Conservation (phyloP, 441 rosid species). For the Corymbia calophylla region DNA sequence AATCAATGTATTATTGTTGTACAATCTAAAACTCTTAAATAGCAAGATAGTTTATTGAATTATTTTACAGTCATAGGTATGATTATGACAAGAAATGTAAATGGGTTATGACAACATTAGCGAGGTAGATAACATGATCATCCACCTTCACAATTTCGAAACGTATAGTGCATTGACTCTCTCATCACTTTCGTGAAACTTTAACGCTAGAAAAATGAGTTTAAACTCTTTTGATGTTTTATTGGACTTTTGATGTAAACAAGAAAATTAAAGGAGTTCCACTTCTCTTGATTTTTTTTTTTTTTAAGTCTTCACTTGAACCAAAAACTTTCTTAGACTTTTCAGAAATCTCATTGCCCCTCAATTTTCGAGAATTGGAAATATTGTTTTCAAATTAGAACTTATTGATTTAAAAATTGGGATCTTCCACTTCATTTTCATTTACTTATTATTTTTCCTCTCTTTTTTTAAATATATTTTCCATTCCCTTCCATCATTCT, state of each 20-base stretch:
- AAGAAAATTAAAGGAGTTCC: background rate
- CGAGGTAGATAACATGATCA: background rate
- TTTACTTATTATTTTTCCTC: background rate
- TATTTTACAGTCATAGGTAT: background rate
- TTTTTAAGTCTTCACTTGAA: background rate
- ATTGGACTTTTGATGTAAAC: background rate
- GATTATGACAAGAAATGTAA: background rate
- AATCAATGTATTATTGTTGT: background rate
- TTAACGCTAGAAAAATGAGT: background rate
- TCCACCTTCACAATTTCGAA: background rate
- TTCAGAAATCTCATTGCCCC: background rate
- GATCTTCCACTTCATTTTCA: background rate
- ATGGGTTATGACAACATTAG: background rate
- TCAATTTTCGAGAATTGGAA: background rate
- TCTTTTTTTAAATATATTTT: background rate
- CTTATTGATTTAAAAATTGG: background rate
- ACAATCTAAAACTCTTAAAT: background rate
- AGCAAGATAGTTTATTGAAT: background rate
- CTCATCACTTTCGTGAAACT: background rate
- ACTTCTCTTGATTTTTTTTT: background rate
- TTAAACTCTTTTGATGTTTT: background rate
- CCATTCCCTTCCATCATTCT: background rate
- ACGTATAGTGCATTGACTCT: background rate
- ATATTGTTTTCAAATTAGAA: background rate
- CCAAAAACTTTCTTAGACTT: background rate